Conservation (phyloP, 306 rosid species). For the Cucumis sativus region DNA sequence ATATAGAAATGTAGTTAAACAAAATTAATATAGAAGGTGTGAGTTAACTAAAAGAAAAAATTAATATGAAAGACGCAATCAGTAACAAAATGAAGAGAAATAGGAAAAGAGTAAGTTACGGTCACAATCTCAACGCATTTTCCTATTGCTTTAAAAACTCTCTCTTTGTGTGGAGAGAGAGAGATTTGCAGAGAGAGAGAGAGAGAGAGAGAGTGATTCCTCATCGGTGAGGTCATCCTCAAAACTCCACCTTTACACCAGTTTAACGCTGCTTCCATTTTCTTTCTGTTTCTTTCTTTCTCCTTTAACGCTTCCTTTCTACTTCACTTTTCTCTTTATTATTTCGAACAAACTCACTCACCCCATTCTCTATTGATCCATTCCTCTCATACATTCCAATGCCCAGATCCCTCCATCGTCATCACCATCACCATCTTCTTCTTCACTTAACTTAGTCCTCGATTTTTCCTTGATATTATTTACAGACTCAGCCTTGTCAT, state of each 20-base stretch:
- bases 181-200: too few species aligned
- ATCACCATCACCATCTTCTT: not conserved
- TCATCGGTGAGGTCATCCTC: not conserved
- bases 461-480: not conserved
- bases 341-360: too few species aligned
- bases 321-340: not conserved
- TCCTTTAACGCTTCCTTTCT: not conserved
- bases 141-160: too few species aligned
- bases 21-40: too few species aligned
- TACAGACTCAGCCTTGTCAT: not conserved
- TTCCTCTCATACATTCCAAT: not conserved
- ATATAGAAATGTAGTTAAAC: too few species aligned
- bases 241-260: not conserved
- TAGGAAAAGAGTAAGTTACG: not conserved
- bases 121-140: not conserved
- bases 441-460: conserved; percentile 2
- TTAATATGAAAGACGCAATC: too few species aligned
- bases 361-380: too few species aligned
- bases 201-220: not conserved
- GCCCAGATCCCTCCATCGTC: not conserved
- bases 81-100: too few species aligned
- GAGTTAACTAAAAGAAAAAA: too few species aligned
- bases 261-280: not conserved
- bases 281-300: not conserved
- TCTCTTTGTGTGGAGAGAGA: too few species aligned